Conservation (phyloP, 1,139 yeast species). For the Trichomonascaceae sp. region DNA sequence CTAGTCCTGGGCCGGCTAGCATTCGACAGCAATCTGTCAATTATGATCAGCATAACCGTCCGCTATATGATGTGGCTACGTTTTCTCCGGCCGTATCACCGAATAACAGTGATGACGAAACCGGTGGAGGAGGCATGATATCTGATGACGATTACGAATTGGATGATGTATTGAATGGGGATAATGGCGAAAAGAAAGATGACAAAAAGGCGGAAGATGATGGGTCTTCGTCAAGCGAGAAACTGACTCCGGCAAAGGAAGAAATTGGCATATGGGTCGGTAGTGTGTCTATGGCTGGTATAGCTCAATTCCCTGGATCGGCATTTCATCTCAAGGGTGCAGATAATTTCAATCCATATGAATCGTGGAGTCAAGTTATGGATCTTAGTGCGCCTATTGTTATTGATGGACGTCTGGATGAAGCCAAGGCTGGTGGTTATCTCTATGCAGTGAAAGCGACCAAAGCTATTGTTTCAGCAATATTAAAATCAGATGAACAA, state of each 20-base stretch:
- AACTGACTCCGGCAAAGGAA: background rate
- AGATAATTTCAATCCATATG: conserved; percentile 19
- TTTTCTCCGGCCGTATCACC: conserved; percentile 24
- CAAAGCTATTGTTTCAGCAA: conserved; percentile 47
- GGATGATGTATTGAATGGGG: conserved; percentile 32
- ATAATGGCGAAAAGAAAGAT: conserved; percentile 11
- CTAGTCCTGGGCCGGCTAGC: background rate
- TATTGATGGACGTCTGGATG: conserved; percentile 60
- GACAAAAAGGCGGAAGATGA: background rate
- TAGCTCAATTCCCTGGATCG: conserved; percentile 43
- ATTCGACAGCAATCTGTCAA: conserved; percentile 6
- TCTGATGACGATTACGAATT: conserved; percentile 28
- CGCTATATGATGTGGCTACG: conserved; percentile 16
- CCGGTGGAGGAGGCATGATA: conserved; percentile 12
- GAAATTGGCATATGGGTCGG: conserved; percentile 48
- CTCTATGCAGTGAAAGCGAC: conserved; percentile 43
- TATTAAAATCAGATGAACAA: conserved; percentile 21
- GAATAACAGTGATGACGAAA: conserved; percentile 13
- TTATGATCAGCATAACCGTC: conserved; percentile 6
- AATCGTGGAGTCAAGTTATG: conserved; percentile 28
- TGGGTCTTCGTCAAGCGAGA: background rate
- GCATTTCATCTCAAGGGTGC: conserved; percentile 43
- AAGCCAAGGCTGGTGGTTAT: conserved; percentile 50
- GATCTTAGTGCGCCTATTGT: conserved; percentile 36
- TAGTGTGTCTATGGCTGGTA: conserved; percentile 48